Evolutionary conservation across 106 monocot genomes (phyloP).

Genomic region (Dendrobium catenatum): DNA sequence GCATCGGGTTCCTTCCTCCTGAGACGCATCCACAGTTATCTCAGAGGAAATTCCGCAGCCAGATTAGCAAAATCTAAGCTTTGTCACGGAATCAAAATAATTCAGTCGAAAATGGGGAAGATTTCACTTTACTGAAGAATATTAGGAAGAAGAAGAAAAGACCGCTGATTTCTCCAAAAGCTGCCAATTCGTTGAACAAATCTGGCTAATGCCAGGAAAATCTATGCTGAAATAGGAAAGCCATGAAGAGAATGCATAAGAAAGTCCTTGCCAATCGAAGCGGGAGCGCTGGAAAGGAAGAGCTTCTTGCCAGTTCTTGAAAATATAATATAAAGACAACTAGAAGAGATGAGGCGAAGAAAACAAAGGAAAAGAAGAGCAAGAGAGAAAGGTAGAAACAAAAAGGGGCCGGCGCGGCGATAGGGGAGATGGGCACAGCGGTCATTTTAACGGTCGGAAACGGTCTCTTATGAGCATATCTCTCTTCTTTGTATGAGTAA

Average conservation of each 20-base stretch:
- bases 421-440: conserved; percentile 3
- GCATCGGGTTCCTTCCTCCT: background rate
- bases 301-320: background rate
- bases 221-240: background rate
- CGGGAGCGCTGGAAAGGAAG: background rate
- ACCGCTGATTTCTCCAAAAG: background rate
- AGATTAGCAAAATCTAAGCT: background rate
- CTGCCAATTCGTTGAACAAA: background rate
- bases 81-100: background rate
- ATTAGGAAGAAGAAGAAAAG: background rate
- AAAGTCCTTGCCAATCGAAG: background rate
- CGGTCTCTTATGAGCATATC: background rate
- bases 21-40: background rate
- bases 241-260: background rate
- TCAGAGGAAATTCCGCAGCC: background rate
- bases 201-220: background rate
- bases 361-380: background rate
- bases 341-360: background rate
- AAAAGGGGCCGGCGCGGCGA: background rate
- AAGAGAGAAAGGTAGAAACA: background rate
- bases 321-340: conserved; percentile 2
- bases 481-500: background rate
- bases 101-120: background rate
- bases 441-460: conserved; percentile 10
- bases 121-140: background rate